phyloP scores from a whole-genome alignment of 345 rosid species.

The Brassica rapa region DNA sequence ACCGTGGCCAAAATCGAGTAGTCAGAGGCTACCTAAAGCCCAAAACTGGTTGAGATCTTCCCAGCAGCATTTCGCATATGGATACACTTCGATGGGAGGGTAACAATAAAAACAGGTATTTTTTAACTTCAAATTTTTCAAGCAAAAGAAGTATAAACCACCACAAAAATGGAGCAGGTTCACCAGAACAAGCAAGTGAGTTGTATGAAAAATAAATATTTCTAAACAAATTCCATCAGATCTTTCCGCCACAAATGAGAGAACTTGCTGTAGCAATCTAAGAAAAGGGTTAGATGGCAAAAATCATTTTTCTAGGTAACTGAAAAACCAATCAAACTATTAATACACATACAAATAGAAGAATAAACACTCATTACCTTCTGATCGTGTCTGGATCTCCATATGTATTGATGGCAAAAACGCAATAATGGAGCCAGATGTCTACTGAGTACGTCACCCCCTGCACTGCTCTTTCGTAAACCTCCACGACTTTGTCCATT shows the following conservation, averaged over 20 bases:
- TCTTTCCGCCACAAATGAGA: constrained; percentile 65
- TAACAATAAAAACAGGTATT: constrained; percentile 57
- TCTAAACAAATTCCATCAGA: constrained; percentile 59
- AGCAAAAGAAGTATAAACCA: constrained; percentile 30
- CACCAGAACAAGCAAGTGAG: constrained; percentile 39
- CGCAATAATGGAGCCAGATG: constrained; percentile 92
- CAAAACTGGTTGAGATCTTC: constrained; percentile 87
- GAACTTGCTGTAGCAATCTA: constrained; percentile 69
- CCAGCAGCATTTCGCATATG: constrained; percentile 90
- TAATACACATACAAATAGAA: constrained; percentile 39
- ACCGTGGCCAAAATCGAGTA: constrained; percentile 81
- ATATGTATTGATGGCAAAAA: constrained; percentile 75
- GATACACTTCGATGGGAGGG: constrained; percentile 65
- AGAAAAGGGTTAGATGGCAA: constrained; percentile 67
- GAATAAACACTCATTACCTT: constrained; percentile 61
- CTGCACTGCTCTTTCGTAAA: constrained; percentile 88
- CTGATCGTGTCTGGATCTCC: constrained; percentile 93
- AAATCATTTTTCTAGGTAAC: constrained; percentile 40
- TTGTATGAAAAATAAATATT: constrained; percentile 44
- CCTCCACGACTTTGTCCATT: constrained; percentile 93
- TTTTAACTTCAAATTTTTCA: constrained; percentile 35
- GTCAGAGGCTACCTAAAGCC: constrained; percentile 89
- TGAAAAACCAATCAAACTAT: constrained; percentile 36
- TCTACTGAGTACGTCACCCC: constrained; percentile 98
- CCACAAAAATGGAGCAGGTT: constrained; percentile 35